phyloP scores from a whole-genome alignment of 371 early-diverging fungal genomes.

The Rhizopus arrhizus region DNA sequence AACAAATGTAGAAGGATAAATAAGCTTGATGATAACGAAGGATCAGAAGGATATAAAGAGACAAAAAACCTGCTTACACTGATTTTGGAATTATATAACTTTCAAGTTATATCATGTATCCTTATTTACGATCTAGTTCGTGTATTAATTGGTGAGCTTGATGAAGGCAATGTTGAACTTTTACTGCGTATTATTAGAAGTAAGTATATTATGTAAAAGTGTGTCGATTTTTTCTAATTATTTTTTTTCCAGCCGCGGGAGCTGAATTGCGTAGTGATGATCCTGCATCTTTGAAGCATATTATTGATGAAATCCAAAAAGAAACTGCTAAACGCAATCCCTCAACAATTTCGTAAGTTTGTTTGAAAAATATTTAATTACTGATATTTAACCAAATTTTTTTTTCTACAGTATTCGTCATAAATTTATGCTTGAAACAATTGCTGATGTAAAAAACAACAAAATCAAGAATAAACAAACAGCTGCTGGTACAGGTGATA shows the following conservation, averaged over 20 bases:
- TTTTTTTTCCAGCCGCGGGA: constrained; percentile 67
- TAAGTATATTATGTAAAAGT: constrained; percentile 32
- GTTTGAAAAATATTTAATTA: no score
- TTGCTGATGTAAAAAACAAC: constrained; percentile 92
- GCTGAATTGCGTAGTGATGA: constrained; percentile 88
- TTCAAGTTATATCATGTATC: constrained; percentile 81
- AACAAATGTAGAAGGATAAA: constrained; percentile 28
- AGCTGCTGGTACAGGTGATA: constrained; percentile 52
- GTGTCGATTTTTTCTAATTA: not conserved
- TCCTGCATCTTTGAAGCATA: constrained; percentile 85
- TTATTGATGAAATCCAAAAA: constrained; percentile 74
- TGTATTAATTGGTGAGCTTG: constrained; percentile 64
- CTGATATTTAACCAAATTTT: not conserved
- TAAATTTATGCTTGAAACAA: constrained; percentile 92
- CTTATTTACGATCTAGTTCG: constrained; percentile 87
- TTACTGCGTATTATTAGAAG: constrained; percentile 80
- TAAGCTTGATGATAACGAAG: constrained; percentile 44
- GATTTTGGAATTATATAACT: constrained; percentile 87
- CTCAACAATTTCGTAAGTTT: constrained; percentile 46
- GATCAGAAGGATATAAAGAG: constrained; percentile 60
- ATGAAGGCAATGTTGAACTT: constrained; percentile 86
- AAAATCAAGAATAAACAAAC: constrained; percentile 69
- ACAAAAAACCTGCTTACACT: constrained; percentile 81
- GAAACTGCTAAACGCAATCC: constrained; percentile 57
- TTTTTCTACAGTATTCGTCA: constrained; percentile 63